Conservation (phyloP, 352 stramenopile genomes). For the Phytophthora fragariaefolia region DNA sequence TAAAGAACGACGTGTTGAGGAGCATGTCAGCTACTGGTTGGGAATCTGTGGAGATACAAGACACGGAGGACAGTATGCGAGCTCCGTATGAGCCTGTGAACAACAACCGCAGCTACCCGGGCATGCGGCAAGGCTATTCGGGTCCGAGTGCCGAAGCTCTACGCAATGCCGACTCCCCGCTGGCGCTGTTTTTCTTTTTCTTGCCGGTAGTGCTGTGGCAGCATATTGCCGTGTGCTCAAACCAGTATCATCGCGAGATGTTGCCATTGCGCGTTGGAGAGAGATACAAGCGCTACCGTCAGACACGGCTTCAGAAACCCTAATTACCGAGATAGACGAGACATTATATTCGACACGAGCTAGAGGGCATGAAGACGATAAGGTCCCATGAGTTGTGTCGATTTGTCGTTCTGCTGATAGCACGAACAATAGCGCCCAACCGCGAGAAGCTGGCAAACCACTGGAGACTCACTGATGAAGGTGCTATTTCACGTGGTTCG, state of each 20-base stretch:
- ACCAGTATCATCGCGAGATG: not conserved
- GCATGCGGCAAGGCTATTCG: conserved; percentile 6
- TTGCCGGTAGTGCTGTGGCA: not conserved
- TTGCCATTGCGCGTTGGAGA: not conserved
- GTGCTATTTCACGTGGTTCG: not conserved
- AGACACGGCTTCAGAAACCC: not conserved
- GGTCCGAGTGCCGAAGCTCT: not conserved
- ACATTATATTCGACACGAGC: not conserved
- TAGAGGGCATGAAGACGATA: not conserved
- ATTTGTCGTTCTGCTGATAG: not conserved
- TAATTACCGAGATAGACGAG: not conserved
- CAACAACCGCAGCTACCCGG: conserved; percentile 1
- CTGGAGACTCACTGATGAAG: not conserved
- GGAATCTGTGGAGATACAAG: not conserved
- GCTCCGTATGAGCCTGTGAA: conserved; percentile 12
- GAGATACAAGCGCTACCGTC: not conserved
- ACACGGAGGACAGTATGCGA: not conserved
- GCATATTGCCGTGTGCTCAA: not conserved
- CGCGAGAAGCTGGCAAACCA: not conserved
- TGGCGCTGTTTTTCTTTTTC: conserved; percentile 1
- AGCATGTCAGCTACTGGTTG: not conserved
- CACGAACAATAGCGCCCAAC: not conserved
- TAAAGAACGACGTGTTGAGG: not conserved
- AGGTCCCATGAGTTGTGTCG: not conserved
- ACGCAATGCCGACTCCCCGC: not conserved